These are phyloP conservation scores for Ceratocystis cacaofunesta DNA, from an alignment of 2,329 filamentous ascomycete genomes.

Conservation along the genomic window DNA sequence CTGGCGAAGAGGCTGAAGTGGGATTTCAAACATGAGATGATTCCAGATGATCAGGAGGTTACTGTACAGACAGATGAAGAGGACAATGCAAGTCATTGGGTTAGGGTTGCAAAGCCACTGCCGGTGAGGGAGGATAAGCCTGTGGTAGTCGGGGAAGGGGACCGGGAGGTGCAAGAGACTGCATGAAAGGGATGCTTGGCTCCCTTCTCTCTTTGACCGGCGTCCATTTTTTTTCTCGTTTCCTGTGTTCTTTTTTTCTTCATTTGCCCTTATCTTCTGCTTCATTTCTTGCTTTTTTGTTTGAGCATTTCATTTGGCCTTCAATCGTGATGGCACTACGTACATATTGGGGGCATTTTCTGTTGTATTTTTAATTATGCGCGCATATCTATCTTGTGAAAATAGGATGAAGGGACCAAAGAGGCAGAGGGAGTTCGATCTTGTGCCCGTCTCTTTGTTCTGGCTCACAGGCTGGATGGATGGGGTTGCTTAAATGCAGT, in stretches of 20 bases:
- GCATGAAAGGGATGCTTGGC: not conserved
- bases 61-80: conserved; percentile 35
- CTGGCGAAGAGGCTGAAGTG: conserved; percentile 70
- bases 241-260: not conserved
- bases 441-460: no score
- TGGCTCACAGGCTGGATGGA: no score
- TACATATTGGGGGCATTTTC: not conserved
- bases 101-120: conserved; percentile 21
- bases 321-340: not conserved
- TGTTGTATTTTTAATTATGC: not conserved
- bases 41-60: conserved; percentile 50
- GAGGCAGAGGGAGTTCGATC: no score
- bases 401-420: not conserved
- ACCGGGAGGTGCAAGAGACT: not conserved
- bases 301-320: not conserved
- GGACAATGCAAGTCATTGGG: conserved; percentile 29
- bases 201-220: not conserved
- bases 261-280: not conserved
- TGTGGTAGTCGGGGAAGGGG: not conserved
- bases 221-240: not conserved
- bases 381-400: not conserved
- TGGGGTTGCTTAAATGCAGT: no score
- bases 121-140: conserved; percentile 4
- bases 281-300: not conserved
- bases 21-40: conserved; percentile 70